Base-by-base conservation (phyloP, 371 early-diverging fungal species). In the Rhizopus arrhizus region DNA sequence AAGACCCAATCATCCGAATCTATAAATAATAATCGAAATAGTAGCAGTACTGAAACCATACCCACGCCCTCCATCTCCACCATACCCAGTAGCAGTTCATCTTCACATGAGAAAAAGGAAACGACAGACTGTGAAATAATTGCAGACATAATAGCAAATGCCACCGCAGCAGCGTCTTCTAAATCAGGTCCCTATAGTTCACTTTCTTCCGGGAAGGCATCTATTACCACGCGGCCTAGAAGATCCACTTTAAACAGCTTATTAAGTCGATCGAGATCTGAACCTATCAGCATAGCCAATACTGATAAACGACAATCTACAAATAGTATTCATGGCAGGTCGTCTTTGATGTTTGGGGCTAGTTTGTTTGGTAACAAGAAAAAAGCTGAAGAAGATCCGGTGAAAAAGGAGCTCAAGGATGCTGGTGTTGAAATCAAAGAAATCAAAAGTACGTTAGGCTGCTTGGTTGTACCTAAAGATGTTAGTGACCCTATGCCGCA, bases 61-160 rank as follows among this genome's bases (percentile, higher is more conserved):
- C 47, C 57, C 11, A 56, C 49, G 34, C 32, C 46, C 3, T 58
- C 65, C 5, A 4, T 49, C 9, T 65, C 65, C 5, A 54, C 59
- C 2, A 33, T 7, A 29, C 65, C 59, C 6, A 12, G n/a, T 22
- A 58, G 53, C 5, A 43, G n/a, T 5, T 13, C 15, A 15, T 53
- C 57, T 31, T 55, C 59, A 22, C 38, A 68, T 34, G 63, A 68
- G 6, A 59, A 52, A 5, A 62, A 16, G 29, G 48, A 54, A 3
- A 42, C 58, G 22, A 68, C 78, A 3, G 78, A 78, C 41, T 57
- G 56, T 59, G 80, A 79, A 52, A 72, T 76, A 22, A 79, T 79
- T 62, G 80, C 80, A 13, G 80, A 71, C 53, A 79, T 79, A 29
- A 63, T 79, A 33, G 76, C 77, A 31, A 79, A 74, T 50, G 80